A percentile compares a stretch with the other conserved stretches of the same genome.
phyloP scores from a whole-genome alignment of 73 alveolate species.

The Tetrahymena borealis region DNA sequence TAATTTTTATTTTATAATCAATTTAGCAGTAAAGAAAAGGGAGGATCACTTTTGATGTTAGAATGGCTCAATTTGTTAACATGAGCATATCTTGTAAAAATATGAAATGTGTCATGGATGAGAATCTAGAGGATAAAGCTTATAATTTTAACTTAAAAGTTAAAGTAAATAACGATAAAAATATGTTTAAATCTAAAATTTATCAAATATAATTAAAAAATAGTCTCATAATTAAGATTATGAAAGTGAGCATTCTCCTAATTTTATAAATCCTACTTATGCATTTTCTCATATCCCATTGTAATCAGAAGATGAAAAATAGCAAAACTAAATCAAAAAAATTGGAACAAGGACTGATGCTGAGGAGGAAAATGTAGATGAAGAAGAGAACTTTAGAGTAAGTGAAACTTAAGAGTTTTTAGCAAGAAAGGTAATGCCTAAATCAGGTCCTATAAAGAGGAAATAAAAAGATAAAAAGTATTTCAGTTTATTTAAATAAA shows the following conservation, averaged over 20 bases:
- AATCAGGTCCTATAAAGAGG: not conserved
- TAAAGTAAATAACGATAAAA: not conserved
- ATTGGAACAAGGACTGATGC: too few species aligned
- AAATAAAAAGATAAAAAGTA: not conserved
- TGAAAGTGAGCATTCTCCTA: not conserved
- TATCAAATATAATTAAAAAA: not conserved
- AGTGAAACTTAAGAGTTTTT: not conserved
- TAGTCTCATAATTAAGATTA: not conserved
- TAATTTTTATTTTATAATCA: not conserved
- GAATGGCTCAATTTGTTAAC: not conserved
- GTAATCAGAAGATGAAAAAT: not conserved
- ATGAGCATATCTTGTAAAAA: not conserved
- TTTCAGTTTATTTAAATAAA: not conserved
- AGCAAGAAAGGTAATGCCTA: not conserved
- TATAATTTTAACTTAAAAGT: not conserved
- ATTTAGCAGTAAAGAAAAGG: not conserved
- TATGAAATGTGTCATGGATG: not conserved
- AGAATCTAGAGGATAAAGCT: not conserved
- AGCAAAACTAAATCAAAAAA: too few species aligned
- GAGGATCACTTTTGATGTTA: not conserved
- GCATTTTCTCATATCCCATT: not conserved
- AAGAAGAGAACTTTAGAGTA: not conserved
- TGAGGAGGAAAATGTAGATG: too few species aligned
- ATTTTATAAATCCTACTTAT: not conserved
- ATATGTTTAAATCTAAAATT: not conserved